Conservation (phyloP, 305 asterid genomes). For the Rubia peregrina region DNA sequence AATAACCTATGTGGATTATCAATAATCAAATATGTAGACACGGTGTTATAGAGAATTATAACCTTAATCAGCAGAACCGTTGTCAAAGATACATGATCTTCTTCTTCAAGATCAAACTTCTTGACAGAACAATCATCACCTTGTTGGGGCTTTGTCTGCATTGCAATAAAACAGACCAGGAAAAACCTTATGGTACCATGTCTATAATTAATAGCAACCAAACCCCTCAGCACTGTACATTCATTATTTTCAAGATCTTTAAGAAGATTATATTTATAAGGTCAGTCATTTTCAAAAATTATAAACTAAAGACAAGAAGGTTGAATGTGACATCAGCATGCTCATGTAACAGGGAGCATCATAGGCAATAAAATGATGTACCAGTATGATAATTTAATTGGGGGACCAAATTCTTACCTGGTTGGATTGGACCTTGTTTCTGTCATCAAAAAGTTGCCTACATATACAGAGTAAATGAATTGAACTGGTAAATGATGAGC, state of each 20-base stretch:
- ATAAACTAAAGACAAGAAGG: not conserved
- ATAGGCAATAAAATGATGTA: constrained; percentile 1
- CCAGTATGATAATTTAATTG: not conserved
- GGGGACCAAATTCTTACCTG: constrained; percentile 30
- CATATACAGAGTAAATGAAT: constrained; percentile 10
- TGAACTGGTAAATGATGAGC: constrained; percentile 16
- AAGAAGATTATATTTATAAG: not conserved
- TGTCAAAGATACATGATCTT: constrained; percentile 26
- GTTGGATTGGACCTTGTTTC: constrained; percentile 26
- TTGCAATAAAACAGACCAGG: not conserved
- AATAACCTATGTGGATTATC: not conserved
- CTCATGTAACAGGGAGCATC: not conserved
- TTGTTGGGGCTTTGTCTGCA: constrained; percentile 35
- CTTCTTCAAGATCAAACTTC: constrained; percentile 28
- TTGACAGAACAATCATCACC: constrained; percentile 39
- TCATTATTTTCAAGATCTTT: not conserved
- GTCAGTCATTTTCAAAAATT: not conserved
- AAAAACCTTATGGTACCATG: not conserved
- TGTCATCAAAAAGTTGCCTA: constrained; percentile 55
- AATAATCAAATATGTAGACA: not conserved
- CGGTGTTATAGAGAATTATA: not conserved
- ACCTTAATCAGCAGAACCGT: constrained; percentile 49
- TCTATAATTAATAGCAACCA: not conserved
- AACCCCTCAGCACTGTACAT: not conserved
- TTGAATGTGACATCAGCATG: not conserved